Evolutionary conservation across 1,139 yeast species (phyloP).

Genomic region (Scheffersomyces parashehatae): DNA sequence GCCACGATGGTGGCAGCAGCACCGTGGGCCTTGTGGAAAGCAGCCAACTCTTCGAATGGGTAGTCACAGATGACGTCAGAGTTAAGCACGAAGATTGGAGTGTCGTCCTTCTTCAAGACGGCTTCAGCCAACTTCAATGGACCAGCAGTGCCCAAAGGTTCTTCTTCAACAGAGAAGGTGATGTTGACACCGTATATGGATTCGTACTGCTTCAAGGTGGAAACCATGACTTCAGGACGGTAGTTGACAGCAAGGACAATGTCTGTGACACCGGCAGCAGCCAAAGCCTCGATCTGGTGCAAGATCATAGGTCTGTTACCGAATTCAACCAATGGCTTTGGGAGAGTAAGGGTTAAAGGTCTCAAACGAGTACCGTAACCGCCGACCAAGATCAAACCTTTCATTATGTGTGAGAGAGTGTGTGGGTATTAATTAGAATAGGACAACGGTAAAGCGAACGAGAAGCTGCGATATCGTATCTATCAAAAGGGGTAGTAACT

Average conservation of each 20-base stretch:
- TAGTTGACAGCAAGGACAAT: slow-evolving; percentile 98
- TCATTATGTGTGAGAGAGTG: slow-evolving; percentile 51
- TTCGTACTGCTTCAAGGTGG: slow-evolving; percentile 91
- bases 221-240: slow-evolving; percentile 99
- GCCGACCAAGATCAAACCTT: slow-evolving; percentile 98
- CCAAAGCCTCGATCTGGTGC: slow-evolving; percentile 97
- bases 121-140: slow-evolving; percentile 97
- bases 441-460: too few species aligned
- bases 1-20: slow-evolving; percentile 99
- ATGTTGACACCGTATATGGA: slow-evolving; percentile 90
- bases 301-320: slow-evolving; percentile 97
- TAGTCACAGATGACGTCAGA: slow-evolving; percentile 98
- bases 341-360: slow-evolving; percentile 94
- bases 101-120: slow-evolving; percentile 87
- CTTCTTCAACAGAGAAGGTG: slow-evolving; percentile 98
- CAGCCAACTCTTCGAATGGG: slow-evolving; percentile 91
- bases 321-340: slow-evolving; percentile 98
- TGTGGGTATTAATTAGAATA: too few species aligned
- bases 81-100: slow-evolving; percentile 97
- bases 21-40: slow-evolving; percentile 93
- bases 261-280: slow-evolving; percentile 98
- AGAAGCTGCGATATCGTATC: too few species aligned
- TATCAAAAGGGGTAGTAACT: too few species aligned
- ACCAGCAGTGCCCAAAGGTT: slow-evolving; percentile 99
- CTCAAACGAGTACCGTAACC: slow-evolving; percentile 99